Conservation (phyloP, 1,284 basidiomycete genomes). For the Cryptococcus floricola region DNA sequence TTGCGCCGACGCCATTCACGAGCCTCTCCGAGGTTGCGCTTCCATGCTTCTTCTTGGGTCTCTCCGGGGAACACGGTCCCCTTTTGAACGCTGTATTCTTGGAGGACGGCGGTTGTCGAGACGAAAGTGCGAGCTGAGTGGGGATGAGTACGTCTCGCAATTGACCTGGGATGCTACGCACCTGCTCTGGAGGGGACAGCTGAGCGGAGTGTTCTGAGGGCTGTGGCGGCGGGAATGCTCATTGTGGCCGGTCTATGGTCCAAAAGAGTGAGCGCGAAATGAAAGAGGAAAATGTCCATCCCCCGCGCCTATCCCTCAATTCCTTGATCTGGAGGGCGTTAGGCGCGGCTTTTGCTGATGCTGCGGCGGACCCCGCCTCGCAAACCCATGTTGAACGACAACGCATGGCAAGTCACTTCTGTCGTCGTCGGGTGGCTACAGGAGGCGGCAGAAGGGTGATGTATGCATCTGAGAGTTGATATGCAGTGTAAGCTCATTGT, state of each 20-base stretch:
- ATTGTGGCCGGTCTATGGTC: not conserved
- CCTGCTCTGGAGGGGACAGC: not conserved
- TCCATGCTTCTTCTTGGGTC: constrained; percentile 36
- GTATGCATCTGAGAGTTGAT: no score
- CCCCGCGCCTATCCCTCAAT: no score
- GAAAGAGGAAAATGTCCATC: no score
- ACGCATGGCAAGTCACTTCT: no score
- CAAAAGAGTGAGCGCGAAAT: no score
- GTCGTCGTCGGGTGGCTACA: no score
- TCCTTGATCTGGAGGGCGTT: no score
- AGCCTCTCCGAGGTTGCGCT: constrained; percentile 39
- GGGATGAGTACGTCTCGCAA: not conserved
- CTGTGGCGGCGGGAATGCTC: not conserved
- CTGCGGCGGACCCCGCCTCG: no score
- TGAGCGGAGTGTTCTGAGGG: not conserved
- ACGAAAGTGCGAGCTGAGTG: constrained; percentile 6
- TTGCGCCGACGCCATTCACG: constrained; percentile 36
- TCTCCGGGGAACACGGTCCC: constrained; percentile 20
- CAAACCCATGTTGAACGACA: no score
- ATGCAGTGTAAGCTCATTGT: no score
- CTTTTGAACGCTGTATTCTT: constrained; percentile 4
- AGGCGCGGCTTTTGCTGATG: no score
- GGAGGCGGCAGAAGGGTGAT: no score
- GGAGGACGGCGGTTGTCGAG: not conserved
- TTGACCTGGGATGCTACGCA: not conserved